Percentiles rank a stretch among this genome's conserved stretches.
phyloP scores from a whole-genome alignment of 192 early-diverging fungal species.

The Kappamyces sp. region DNA sequence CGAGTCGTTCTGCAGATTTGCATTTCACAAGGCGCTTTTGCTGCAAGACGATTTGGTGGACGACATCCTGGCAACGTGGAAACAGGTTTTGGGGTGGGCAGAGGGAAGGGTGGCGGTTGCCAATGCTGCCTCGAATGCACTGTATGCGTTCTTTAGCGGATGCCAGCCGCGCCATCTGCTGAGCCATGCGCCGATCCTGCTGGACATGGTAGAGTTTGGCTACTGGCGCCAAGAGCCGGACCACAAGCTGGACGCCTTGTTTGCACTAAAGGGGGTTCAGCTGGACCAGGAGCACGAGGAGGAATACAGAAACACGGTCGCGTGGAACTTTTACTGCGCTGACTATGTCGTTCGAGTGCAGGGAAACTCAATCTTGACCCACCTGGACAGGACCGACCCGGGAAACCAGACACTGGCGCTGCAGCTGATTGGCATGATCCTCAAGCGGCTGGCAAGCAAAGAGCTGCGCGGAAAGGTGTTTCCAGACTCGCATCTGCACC shows the following conservation, averaged over 20 bases:
- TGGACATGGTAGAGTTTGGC: constrained; percentile 9
- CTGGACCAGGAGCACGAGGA: not conserved
- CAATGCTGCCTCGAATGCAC: not conserved
- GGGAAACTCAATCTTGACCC: constrained; percentile 40
- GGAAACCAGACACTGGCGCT: constrained; percentile 26
- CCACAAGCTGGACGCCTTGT: constrained; percentile 8
- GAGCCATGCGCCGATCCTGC: not conserved
- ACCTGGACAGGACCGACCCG: constrained; percentile 22
- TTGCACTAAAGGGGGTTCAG: not conserved
- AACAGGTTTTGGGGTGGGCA: not conserved
- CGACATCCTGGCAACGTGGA: not conserved
- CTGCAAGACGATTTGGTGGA: not conserved
- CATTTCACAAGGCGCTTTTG: not conserved
- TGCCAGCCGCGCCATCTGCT: not conserved
- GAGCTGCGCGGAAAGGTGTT: constrained; percentile 18
- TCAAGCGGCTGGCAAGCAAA: constrained; percentile 3
- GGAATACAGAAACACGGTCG: constrained; percentile 28
- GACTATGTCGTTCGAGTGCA: constrained; percentile 50
- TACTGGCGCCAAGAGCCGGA: not conserved
- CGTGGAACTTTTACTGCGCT: constrained; percentile 36
- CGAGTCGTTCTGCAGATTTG: not conserved
- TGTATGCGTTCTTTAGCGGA: not conserved
- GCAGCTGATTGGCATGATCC: constrained; percentile 6
- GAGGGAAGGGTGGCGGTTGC: not conserved
- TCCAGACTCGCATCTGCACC: constrained; percentile 21